Conservation (phyloP, 257 asterid species). For the Nicotiana obtusifolia region DNA sequence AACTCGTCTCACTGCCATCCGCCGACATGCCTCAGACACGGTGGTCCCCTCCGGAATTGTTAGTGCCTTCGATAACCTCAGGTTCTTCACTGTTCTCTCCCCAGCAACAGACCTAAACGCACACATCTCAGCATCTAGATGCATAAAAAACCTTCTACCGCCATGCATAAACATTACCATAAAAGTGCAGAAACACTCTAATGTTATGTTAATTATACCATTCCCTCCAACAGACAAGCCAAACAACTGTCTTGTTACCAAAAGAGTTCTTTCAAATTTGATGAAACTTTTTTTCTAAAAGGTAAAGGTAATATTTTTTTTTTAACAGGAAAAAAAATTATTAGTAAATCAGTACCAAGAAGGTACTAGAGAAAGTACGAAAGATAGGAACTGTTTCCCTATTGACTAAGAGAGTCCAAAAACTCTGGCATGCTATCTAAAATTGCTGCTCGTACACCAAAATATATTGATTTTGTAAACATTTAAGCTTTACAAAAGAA, state of each 20-base stretch:
- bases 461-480: neutral
- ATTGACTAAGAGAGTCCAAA: neutral
- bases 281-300: neutral
- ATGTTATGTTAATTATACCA: neutral
- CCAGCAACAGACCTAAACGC: slow-evolving; percentile 46
- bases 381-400: neutral
- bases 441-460: neutral
- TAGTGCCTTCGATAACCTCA: slow-evolving; percentile 83
- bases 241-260: neutral
- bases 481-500: neutral
- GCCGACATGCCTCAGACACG: slow-evolving; percentile 88
- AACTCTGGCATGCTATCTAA: neutral
- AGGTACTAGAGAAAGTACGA: neutral
- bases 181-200: neutral
- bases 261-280: neutral
- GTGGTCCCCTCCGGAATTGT: slow-evolving; percentile 94
- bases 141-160: neutral
- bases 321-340: too few species aligned
- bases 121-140: neutral
- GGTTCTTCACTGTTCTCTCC: slow-evolving; percentile 96
- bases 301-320: neutral
- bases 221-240: neutral
- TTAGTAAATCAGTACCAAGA: neutral
- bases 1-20: slow-evolving; percentile 86
- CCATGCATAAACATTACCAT: neutral